Evolutionary conservation across 2,329 filamentous ascomycete species (phyloP).

Genomic region (Botryosphaeria dothidea): DNA sequence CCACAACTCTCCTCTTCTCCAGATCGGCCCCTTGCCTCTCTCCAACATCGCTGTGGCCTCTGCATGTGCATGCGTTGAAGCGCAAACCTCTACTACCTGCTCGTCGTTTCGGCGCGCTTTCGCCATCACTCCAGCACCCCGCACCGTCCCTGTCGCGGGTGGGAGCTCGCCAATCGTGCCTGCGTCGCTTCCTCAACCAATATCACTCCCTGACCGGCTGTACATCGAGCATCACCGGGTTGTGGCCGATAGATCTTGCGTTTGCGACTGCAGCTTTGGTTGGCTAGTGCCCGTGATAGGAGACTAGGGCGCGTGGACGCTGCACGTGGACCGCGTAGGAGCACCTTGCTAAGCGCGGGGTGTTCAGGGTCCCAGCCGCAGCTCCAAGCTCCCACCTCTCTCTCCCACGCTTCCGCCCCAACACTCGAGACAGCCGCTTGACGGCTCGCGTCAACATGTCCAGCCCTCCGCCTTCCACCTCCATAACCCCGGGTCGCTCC

Average conservation of each 20-base stretch:
- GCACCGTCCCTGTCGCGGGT: background rate
- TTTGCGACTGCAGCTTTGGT: background rate
- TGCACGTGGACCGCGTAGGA: slow-evolving; percentile 3
- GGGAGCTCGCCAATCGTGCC: slow-evolving; percentile 6
- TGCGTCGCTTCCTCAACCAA: background rate
- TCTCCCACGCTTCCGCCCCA: background rate
- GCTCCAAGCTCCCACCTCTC: background rate
- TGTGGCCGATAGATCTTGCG: background rate
- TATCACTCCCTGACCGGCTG: background rate
- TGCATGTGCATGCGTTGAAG: background rate
- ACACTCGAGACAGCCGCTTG: background rate
- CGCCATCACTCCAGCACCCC: background rate
- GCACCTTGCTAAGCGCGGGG: slow-evolving; percentile 6
- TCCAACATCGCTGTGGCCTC: background rate
- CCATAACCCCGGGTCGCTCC: slow-evolving; percentile 29
- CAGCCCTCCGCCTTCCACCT: slow-evolving; percentile 12
- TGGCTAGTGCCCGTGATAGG: background rate
- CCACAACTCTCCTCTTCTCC: background rate
- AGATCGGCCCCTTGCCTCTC: background rate
- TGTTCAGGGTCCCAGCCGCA: slow-evolving; percentile 10
- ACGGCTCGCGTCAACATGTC: slow-evolving; percentile 8
- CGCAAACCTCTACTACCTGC: background rate
- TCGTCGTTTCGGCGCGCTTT: background rate
- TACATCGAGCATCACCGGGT: background rate
- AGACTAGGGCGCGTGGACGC: slow-evolving; percentile 8